phyloP scores from a whole-genome alignment of 1,284 basidiomycete species.

The Takashimella koratensis region DNA sequence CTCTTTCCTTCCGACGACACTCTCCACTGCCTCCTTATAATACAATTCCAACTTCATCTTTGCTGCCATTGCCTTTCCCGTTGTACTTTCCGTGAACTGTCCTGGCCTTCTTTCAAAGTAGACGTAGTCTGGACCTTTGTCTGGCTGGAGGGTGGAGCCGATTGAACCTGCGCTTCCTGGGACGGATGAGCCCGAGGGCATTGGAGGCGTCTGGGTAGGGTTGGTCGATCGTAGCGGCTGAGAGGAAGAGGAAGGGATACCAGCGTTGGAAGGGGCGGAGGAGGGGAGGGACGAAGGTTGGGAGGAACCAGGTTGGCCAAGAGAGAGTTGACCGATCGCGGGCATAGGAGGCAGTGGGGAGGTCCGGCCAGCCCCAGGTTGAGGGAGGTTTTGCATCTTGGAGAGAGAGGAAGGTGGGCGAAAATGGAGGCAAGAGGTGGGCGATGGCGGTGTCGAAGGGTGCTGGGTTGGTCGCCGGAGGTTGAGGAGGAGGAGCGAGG shows the following conservation, averaged over 20 bases:
- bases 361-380: slow-evolving; percentile 26
- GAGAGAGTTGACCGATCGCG: slow-evolving; percentile 25
- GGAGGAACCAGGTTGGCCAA: slow-evolving; percentile 34
- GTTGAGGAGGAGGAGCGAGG: neutral
- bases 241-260: neutral
- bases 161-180: neutral
- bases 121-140: slow-evolving; percentile 69
- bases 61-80: slow-evolving; percentile 88
- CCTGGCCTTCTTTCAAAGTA: slow-evolving; percentile 88
- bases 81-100: slow-evolving; percentile 79
- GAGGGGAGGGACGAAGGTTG: neutral
- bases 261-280: neutral
- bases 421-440: no score
- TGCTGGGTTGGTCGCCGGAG: no score
- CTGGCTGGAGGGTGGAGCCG: slow-evolving; percentile 7
- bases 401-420: no score
- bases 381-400: no score
- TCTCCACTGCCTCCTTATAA: slow-evolving; percentile 93
- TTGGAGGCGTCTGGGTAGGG: neutral
- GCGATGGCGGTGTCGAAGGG: no score
- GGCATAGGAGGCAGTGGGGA: slow-evolving; percentile 41
- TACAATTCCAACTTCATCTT: slow-evolving; percentile 97
- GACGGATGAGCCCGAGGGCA: neutral
- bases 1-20: slow-evolving; percentile 81
- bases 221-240: neutral